Evolutionary conservation across 176 grass and related monocot species (phyloP), one percentile per base, ranked within the genome.

Genomic region (Oryza coarctata): DNA sequence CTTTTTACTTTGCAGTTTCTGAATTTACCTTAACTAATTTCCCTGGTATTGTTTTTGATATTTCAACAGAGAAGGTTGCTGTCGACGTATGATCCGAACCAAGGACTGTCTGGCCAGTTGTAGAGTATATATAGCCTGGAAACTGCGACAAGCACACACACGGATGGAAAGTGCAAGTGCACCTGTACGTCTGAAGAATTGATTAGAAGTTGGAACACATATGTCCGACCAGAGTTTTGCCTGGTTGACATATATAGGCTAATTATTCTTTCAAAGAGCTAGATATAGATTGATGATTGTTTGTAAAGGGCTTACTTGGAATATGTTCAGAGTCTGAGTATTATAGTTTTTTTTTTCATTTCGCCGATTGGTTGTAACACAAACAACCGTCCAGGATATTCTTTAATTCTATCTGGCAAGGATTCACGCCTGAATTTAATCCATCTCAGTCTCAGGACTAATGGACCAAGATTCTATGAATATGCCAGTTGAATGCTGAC

Each of bases 1-100:
- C 2, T 32, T 0, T 57, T 20, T 28, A 25, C 62, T 41, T 23
- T 29, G 35, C 14, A 18, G 12, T 29, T 2, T 18, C 29, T 60
- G 74, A 83, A 64, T 10, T 30, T 41, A 34, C 0, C 34, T 49
- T 1, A 7, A 27, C 36, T 79, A 47, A 55, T 44, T 61, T 32
- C 22, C 10, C 22, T 52, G 8, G 8, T 17, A 38, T 74, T 80
- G 25, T 39, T 84, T n/a, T 39, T 76, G 26, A 43, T 58, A 5
- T 50, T 61, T 74, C 27, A 52, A 47, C 83, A 93, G 94, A 81
- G 88, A 40, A 91, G 80, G 30, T 65, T 92, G 83, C 58, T 93
- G 73, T 86, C 90, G 9, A 91, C 83, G 17, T 96, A 96, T 74
- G 90, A 96, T 82, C 64, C 88, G 15, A 83, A 25, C 81, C 82